Base-by-base conservation (phyloP, 192 early-diverging fungal species). In the Linnemannia zychae region DNA sequence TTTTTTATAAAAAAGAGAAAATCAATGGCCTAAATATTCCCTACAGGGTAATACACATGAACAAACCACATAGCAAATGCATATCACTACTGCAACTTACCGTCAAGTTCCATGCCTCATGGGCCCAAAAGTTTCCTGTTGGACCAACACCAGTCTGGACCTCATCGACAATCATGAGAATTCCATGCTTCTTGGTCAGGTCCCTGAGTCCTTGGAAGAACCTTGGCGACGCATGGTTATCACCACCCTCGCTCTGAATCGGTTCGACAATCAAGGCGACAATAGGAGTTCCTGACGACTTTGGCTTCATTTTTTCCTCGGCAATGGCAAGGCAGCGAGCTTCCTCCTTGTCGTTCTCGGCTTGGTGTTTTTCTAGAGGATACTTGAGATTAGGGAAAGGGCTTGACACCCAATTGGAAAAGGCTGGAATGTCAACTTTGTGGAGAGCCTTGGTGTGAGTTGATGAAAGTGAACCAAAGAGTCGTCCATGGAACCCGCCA, bases 151-250 rank as follows among this genome's bases (percentile, higher is more conserved):
- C 94, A 1, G 94, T 95, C 76, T 95, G 94, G 52, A 95, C 94
- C 76, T 95, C 94, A 71, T 95, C 94, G n/a, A 95, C 94, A 75
- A 95, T 95, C 77, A 95, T 90, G 40, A 94, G 80, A 24, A 94
- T 89, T 34, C 90, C 90, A 52, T 90, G 66, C 46, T 90, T 77
- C 37, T 86, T 76, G 33, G 93, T 93, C 67, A 95, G 69, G 16
- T 90, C 81, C 46, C 92, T 88, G 34, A 95, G 82, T 5, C 77
- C 89, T 22, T 90, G 92, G 89, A 95, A 95, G 81, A 93, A 95
- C 18, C 79, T 77, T 20, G 93, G 77, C 20, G 93, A 94, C 7
- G 94, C 94, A 76, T 90, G 89, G 52, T 92, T 88, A 48, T 95
- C 94, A n/a, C 94, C 94, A 40, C 94, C 94, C 76, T 95, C 94